A percentile compares a stretch with the other conserved stretches of the same genome.
Conservation (phyloP, 2,329 filamentous ascomycete species). For the Magnaporthiopsis rhizophila region DNA sequence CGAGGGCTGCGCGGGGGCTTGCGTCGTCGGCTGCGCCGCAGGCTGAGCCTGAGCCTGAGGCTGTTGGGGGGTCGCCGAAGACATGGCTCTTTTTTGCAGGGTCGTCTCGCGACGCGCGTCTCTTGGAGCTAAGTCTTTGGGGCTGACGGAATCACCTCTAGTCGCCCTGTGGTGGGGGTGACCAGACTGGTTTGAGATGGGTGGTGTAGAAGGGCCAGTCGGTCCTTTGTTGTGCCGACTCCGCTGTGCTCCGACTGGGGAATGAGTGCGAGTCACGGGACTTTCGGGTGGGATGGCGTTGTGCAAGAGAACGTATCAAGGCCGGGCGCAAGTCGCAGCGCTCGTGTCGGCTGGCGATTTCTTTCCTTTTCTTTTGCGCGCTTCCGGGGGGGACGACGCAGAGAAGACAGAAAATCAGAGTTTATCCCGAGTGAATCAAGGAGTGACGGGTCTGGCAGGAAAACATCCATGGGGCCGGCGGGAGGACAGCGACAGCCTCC, state of each 20-base stretch:
- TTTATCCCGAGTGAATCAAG: not conserved
- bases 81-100: not conserved
- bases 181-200: not conserved
- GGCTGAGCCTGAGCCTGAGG: conserved; percentile 1
- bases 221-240: not conserved
- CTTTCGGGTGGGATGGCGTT: not conserved
- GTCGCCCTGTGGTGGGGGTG: not conserved
- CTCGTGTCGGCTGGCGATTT: not conserved
- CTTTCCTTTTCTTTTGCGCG: not conserved
- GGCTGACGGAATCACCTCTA: not conserved
- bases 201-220: not conserved
- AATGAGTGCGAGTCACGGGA: not conserved
- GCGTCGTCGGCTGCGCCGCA: conserved; percentile 9
- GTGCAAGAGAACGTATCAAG: not conserved
- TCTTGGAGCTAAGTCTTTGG: not conserved
- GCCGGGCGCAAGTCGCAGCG: not conserved
- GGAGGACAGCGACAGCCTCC: not conserved
- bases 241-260: not conserved
- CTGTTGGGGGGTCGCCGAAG: not conserved
- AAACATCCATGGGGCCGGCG: not conserved
- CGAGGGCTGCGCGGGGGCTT: conserved; percentile 5
- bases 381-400: not conserved
- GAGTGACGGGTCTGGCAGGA: not conserved
- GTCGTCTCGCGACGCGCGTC: not conserved
- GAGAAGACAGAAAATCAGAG: not conserved